These are phyloP conservation scores for Diutina sp. DNA, from an alignment of 1,139 yeast genomes.

Conservation along the genomic window DNA sequence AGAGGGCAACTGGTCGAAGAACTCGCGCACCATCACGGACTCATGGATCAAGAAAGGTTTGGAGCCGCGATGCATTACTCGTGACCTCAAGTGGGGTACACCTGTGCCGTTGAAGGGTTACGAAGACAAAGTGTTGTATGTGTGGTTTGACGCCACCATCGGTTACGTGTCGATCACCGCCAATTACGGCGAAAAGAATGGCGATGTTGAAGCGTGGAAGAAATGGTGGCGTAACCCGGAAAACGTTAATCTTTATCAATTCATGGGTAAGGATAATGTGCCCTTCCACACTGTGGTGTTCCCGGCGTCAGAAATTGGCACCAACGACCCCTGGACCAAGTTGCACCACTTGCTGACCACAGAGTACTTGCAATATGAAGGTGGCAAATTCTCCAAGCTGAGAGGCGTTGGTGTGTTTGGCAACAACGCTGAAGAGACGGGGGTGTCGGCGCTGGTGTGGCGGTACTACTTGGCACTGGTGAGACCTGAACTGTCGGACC, in stretches of 20 bases:
- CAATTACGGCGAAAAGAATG: conserved; percentile 50
- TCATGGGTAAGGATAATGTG: conserved; percentile 98
- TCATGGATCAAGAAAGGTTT: conserved; percentile 93
- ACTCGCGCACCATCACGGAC: conserved; percentile 75
- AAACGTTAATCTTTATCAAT: conserved; percentile 74
- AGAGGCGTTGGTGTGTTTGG: conserved; percentile 98
- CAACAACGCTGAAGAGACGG: conserved; percentile 90
- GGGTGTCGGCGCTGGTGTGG: conserved; percentile 89
- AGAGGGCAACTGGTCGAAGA: conserved; percentile 84
- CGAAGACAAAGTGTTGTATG: conserved; percentile 84
- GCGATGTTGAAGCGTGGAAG: conserved; percentile 43
- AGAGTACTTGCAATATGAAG: conserved; percentile 93
- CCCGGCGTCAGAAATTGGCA: conserved; percentile 88
- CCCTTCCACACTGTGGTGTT: conserved; percentile 98
- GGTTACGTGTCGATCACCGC: conserved; percentile 97
- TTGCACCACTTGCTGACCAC: conserved; percentile 87
- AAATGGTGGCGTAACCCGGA: conserved; percentile 90
- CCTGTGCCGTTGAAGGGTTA: conserved; percentile 84
- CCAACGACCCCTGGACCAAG: conserved; percentile 81
- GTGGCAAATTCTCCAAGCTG: conserved; percentile 94
- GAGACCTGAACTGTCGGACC: conserved; percentile 91
- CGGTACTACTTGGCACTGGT: conserved; percentile 87
- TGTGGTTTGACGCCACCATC: conserved; percentile 97
- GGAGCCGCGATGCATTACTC: conserved; percentile 88
- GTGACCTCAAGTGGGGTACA: conserved; percentile 97